Conservation (phyloP, 2,329 filamentous ascomycete genomes). For the Orbilia ellipsospora region DNA sequence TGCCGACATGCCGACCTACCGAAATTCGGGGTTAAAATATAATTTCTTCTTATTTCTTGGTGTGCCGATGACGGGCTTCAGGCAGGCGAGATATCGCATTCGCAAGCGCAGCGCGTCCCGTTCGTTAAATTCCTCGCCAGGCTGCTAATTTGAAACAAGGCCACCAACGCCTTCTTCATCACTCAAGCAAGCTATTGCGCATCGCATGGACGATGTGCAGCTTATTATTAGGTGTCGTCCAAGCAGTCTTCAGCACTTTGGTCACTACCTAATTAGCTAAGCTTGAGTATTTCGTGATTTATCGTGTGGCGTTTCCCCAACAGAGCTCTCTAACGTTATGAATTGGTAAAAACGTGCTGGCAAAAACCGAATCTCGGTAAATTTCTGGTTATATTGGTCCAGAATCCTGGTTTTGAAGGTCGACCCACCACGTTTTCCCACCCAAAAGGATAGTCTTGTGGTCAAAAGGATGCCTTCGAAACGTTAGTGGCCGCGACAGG, state of each 20-base stretch:
- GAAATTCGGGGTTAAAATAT: neutral
- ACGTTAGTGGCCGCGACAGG: slow-evolving; percentile 20
- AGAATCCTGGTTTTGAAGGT: slow-evolving; percentile 13
- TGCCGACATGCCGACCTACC: no score
- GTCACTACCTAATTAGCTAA: slow-evolving; percentile 13
- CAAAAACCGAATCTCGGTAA: neutral
- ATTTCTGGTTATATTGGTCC: slow-evolving; percentile 4
- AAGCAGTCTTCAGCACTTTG: no score
- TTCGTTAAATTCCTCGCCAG: slow-evolving; percentile 11
- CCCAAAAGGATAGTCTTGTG: no score
- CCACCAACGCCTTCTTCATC: neutral
- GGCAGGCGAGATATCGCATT: neutral
- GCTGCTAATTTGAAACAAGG: slow-evolving; percentile 15
- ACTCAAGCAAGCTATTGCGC: neutral
- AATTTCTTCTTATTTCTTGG: neutral
- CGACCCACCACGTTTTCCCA: slow-evolving; percentile 17
- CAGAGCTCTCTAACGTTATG: slow-evolving; percentile 30
- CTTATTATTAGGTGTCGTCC: slow-evolving; percentile 21
- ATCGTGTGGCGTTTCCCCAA: slow-evolving; percentile 20
- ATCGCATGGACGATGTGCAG: slow-evolving; percentile 17
- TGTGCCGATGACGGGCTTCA: slow-evolving; percentile 18
- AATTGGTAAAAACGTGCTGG: neutral
- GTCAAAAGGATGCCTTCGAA: no score
- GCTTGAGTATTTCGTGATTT: slow-evolving; percentile 24
- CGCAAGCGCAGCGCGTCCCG: neutral